These are phyloP conservation scores for Mortierella antarctica DNA, from an alignment of 192 early-diverging fungal genomes.

Conservation along the genomic window DNA sequence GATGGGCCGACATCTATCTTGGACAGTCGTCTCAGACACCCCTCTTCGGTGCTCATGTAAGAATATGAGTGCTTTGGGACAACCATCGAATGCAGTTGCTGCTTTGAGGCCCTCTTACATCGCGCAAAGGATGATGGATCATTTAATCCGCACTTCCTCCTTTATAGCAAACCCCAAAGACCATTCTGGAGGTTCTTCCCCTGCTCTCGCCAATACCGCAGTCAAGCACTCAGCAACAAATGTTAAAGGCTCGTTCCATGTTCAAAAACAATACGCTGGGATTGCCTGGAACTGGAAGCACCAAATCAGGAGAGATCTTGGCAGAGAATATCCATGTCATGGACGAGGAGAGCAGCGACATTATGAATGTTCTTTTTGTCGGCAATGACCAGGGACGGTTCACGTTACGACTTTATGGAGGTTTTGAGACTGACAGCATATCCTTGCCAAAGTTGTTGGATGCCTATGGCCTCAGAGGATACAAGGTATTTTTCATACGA, in stretches of 20 bases:
- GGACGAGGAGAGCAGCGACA: constrained; percentile 27
- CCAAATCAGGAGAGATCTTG: neutral
- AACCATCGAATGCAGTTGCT: neutral
- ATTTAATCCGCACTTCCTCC: constrained; percentile 1
- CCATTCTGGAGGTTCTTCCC: constrained; percentile 19
- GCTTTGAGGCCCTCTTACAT: too few relatives aligned
- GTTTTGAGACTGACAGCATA: constrained; percentile 21
- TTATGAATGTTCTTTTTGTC: constrained; percentile 36
- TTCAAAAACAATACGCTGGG: constrained; percentile 10
- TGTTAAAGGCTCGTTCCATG: constrained; percentile 22
- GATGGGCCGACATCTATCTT: constrained; percentile 37
- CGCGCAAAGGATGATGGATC: neutral
- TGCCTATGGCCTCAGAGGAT: neutral
- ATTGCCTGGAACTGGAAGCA: neutral
- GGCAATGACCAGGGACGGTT: constrained; percentile 10
- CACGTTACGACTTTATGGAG: constrained; percentile 27
- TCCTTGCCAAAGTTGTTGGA: constrained; percentile 11
- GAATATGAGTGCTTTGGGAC: neutral
- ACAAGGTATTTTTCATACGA: neutral
- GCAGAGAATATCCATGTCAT: constrained; percentile 8
- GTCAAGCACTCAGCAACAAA: constrained; percentile 24
- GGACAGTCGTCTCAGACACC: neutral
- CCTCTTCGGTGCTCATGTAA: constrained; percentile 26
- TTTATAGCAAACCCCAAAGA: constrained; percentile 22
- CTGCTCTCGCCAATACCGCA: constrained; percentile 26